A percentile compares a stretch with the other conserved stretches of the same genome.
These are phyloP conservation scores for Lagerstroemia speciosa DNA, from an alignment of 345 rosid species.

Conservation along the genomic window DNA sequence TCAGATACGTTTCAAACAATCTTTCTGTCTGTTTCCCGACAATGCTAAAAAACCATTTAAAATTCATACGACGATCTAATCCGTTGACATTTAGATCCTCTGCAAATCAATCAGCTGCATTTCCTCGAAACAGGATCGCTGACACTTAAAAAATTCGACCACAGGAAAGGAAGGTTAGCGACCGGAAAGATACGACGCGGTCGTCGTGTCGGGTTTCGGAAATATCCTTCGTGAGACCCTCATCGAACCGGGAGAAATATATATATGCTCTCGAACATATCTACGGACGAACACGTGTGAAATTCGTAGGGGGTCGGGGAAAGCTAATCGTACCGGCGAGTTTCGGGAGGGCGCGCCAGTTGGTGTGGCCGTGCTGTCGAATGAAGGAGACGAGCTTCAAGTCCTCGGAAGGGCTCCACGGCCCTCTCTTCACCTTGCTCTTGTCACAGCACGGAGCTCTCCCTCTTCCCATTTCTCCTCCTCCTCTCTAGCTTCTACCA, in stretches of 20 bases:
- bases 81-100: not conserved
- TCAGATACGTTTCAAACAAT: constrained; percentile 4
- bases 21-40: not conserved
- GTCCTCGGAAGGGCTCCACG: constrained; percentile 93
- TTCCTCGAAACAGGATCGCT: not conserved
- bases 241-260: no score
- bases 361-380: constrained; percentile 74
- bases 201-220: no score
- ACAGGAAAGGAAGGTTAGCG: no score
- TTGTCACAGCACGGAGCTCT: constrained; percentile 93
- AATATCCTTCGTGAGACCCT: no score
- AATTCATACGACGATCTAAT: not conserved
- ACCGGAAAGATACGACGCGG: no score
- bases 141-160: no score
- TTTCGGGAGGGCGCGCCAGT: constrained; percentile 91
- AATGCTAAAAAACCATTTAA: not conserved
- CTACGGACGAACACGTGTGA: no score
- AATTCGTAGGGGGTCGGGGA: not conserved
- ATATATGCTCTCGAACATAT: no score
- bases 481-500: not conserved
- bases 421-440: constrained; percentile 78
- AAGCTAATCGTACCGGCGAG: constrained; percentile 50
- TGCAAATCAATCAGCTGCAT: not conserved
- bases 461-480: constrained; percentile 55
- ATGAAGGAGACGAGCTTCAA: constrained; percentile 64